Evolutionary conservation across 257 asterid genomes (phyloP).

Genomic region (Ligustrum vulgare): DNA sequence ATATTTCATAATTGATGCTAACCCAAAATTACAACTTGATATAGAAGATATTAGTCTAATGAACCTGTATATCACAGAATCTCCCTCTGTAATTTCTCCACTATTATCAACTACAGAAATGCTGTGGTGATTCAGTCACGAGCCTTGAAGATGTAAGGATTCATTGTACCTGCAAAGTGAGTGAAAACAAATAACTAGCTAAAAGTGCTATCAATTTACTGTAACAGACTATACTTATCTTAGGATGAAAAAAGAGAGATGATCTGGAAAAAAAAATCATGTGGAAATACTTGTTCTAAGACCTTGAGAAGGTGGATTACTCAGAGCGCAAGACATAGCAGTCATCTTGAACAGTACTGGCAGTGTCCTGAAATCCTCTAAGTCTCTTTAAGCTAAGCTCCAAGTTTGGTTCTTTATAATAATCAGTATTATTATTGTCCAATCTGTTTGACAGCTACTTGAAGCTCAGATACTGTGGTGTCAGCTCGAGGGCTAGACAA

Average conservation of each 20-base stretch:
- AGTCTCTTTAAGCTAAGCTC: constrained; percentile 69
- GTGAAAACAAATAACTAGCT: constrained; percentile 19
- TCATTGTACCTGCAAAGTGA: constrained; percentile 61
- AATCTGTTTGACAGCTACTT: constrained; percentile 38
- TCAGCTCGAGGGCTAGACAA: constrained; percentile 26
- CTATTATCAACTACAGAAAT: constrained; percentile 48
- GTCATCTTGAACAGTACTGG: constrained; percentile 48
- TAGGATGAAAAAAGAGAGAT: constrained; percentile 7
- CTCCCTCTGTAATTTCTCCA: constrained; percentile 45
- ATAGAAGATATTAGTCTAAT: constrained; percentile 35
- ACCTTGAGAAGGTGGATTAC: constrained; percentile 91
- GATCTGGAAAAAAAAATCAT: constrained; percentile 10
- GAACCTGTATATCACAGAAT: constrained; percentile 36
- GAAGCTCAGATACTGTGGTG: constrained; percentile 40
- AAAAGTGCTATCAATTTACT: constrained; percentile 8
- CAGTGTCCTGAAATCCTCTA: constrained; percentile 54
- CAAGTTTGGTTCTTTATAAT: constrained; percentile 36
- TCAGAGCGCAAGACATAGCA: constrained; percentile 56
- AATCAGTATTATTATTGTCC: constrained; percentile 35
- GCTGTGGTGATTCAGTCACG: constrained; percentile 48
- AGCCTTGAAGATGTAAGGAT: constrained; percentile 46
- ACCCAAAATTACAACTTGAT: constrained; percentile 55
- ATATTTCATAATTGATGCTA: constrained; percentile 34
- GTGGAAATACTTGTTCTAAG: constrained; percentile 17
- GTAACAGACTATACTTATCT: background rate